These are phyloP conservation scores for Tylopilus rubrobrunneus DNA, from an alignment of 768 basidiomycete species.

Conservation along the genomic window DNA sequence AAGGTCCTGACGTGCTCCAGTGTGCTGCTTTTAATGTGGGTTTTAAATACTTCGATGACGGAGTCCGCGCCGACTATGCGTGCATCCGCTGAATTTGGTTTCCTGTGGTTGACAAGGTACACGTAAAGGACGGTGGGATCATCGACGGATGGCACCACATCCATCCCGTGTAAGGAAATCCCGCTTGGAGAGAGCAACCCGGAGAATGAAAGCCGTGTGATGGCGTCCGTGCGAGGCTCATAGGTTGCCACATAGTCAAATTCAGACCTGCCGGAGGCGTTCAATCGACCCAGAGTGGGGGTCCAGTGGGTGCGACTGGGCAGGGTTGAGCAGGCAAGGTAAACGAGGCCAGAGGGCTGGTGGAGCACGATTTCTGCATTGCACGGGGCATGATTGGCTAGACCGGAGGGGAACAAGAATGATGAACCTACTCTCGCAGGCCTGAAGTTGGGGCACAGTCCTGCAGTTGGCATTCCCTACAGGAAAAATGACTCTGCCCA, in stretches of 20 bases:
- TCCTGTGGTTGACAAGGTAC: conserved; percentile 71
- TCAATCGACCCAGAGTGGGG: conserved; percentile 38
- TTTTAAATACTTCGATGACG: conserved; percentile 66
- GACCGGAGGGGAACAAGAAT: not conserved
- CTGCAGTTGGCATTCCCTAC: conserved; percentile 49
- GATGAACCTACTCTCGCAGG: conserved; percentile 64
- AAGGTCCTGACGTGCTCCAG: conserved; percentile 58
- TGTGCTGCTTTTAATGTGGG: conserved; percentile 37
- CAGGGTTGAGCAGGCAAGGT: conserved; percentile 59
- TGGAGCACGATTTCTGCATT: conserved; percentile 55
- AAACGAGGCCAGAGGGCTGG: conserved; percentile 51
- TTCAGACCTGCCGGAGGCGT: conserved; percentile 36
- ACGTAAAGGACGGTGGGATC: conserved; percentile 52
- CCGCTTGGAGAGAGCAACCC: conserved; percentile 38
- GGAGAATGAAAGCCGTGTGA: conserved; percentile 43
- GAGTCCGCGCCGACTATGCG: conserved; percentile 62
- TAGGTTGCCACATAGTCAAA: conserved; percentile 60
- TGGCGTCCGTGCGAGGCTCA: conserved; percentile 41
- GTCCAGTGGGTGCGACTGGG: conserved; percentile 48
- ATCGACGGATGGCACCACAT: conserved; percentile 52
- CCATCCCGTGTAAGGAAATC: conserved; percentile 64
- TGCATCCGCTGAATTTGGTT: conserved; percentile 40
- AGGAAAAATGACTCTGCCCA: conserved; percentile 41
- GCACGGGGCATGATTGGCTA: not conserved
- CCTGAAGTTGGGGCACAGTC: conserved; percentile 49